Conservation (phyloP, 2,329 filamentous ascomycete genomes). For the Exserohilum rostratum region DNA sequence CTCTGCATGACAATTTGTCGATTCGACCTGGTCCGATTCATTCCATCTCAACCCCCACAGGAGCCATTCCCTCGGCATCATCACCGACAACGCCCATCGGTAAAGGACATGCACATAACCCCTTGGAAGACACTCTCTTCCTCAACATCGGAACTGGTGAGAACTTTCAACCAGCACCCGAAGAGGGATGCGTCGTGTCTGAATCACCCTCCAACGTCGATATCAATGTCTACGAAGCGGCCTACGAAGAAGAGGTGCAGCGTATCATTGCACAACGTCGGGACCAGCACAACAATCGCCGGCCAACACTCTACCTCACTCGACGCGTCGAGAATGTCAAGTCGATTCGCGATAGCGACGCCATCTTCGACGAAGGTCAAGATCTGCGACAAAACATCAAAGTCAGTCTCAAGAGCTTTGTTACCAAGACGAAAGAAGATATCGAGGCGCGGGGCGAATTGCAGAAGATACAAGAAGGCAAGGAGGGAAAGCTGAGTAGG, state of each 20-base stretch:
- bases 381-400: constrained; percentile 36
- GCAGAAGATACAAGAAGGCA: constrained; percentile 43
- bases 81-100: constrained; percentile 41
- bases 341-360: constrained; percentile 43
- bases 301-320: constrained; percentile 63
- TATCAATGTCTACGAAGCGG: constrained; percentile 85
- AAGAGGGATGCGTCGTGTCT: constrained; percentile 64
- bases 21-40: constrained; percentile 37
- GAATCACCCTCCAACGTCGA: constrained; percentile 86
- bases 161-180: constrained; percentile 48
- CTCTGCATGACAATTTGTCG: constrained; percentile 40
- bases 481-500: constrained; percentile 40
- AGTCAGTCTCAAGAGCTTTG: constrained; percentile 43
- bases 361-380: constrained; percentile 41
- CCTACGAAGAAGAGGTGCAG: constrained; percentile 82
- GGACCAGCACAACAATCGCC: constrained; percentile 39
- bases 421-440: constrained; percentile 44
- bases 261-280: constrained; percentile 64
- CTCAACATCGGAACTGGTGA: constrained; percentile 76
- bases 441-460: constrained; percentile 40
- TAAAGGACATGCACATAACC: constrained; percentile 68
- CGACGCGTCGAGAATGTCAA: constrained; percentile 56
- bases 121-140: constrained; percentile 68
- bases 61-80: constrained; percentile 15
- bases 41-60: constrained; percentile 26